Evolutionary conservation across 441 rosid species (phyloP).

Genomic region (Mallotus japonicus): DNA sequence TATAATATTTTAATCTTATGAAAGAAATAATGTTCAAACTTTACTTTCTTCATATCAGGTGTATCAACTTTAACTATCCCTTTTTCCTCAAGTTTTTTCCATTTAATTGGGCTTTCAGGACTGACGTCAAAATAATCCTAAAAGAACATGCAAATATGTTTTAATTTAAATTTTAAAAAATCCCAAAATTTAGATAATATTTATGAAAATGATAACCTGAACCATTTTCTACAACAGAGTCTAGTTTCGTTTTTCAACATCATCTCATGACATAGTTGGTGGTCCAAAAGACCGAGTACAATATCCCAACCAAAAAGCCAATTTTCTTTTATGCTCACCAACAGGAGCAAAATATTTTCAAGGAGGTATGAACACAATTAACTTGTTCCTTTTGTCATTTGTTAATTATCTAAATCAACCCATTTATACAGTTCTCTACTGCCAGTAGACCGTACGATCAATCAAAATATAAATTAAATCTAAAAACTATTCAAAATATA

Average conservation of each 20-base stretch:
- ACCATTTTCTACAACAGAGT: too few species aligned
- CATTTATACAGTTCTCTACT: background rate
- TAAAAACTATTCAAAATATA: too few species aligned
- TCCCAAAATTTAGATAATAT: too few species aligned
- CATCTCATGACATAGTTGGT: background rate
- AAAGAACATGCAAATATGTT: too few species aligned
- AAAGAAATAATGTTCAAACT: background rate
- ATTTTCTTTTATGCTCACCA: background rate
- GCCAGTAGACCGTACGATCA: too few species aligned
- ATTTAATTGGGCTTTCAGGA: background rate
- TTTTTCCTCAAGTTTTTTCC: background rate
- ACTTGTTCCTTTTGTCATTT: background rate
- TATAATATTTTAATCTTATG: background rate
- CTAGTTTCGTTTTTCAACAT: too few species aligned
- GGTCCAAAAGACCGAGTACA: background rate
- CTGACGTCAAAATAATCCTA: slow-evolving; percentile 5
- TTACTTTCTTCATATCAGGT: background rate
- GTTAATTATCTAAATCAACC: background rate
- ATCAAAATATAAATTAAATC: too few species aligned
- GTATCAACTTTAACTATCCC: background rate
- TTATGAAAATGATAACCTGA: too few species aligned
- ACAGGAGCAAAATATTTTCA: background rate
- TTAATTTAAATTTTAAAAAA: too few species aligned
- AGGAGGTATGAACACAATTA: background rate
- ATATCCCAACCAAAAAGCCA: background rate